These are phyloP conservation scores for Tubosaeta sp. DNA, from an alignment of 768 basidiomycete species.

Conservation along the genomic window DNA sequence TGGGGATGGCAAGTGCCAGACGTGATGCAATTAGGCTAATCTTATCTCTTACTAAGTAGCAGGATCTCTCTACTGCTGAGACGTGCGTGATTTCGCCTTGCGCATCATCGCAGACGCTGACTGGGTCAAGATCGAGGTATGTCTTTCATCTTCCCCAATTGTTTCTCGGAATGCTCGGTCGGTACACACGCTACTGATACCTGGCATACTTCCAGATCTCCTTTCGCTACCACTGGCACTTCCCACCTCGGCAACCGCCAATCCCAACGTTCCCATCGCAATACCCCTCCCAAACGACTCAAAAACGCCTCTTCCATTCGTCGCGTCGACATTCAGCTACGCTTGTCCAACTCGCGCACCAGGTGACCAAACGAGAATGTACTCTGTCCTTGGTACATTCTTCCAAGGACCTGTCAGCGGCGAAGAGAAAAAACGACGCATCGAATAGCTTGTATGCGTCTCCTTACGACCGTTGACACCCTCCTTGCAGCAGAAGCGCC, in stretches of 20 bases:
- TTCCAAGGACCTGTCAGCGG: conserved; percentile 76
- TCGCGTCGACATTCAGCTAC: conserved; percentile 80
- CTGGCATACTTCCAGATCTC: conserved; percentile 77
- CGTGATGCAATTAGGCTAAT: no score
- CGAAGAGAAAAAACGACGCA: conserved; percentile 72
- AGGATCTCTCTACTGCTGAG: no score
- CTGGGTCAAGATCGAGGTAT: conserved; percentile 83
- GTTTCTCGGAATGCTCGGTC: conserved; percentile 57
- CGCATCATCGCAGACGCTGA: conserved; percentile 78
- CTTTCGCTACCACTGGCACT: conserved; percentile 68
- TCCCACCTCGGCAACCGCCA: conserved; percentile 62
- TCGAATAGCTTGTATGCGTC: conserved; percentile 35
- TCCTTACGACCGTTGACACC: conserved; percentile 7
- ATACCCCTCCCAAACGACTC: conserved; percentile 36
- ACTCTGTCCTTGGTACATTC: conserved; percentile 78
- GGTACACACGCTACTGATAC: conserved; percentile 72
- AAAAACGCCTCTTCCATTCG: conserved; percentile 53
- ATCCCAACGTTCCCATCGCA: conserved; percentile 52
- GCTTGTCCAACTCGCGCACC: conserved; percentile 92
- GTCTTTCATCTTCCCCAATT: conserved; percentile 15
- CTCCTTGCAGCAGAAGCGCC: conserved; percentile 47
- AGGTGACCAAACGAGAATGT: conserved; percentile 81
- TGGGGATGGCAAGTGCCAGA: no score
- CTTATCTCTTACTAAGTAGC: no score
- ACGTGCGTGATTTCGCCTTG: conserved; percentile 80